Evolutionary conservation across 192 early-diverging fungal genomes (phyloP), one percentile per base, ranked within the genome.

Genomic region (Coemansia umbellata): DNA sequence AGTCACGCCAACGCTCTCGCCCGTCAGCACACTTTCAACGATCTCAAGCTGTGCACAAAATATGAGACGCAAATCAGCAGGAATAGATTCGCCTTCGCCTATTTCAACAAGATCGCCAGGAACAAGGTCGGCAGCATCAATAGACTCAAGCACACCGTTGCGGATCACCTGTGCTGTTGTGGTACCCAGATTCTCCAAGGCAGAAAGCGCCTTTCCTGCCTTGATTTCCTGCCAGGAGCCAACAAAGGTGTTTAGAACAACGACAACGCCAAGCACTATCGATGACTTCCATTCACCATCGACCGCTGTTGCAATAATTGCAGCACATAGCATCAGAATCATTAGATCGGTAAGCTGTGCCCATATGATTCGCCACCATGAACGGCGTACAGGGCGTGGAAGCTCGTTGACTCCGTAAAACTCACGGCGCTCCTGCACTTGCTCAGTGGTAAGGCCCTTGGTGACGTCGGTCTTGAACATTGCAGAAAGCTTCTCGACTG

Each of bases 161-260:
- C 93, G 84, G 69, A 87, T 86, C 41, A 86, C 89, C 45, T 81
- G 83, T 15, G 88, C 85, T 24, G 83, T 82, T 1, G 92, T 88
- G 8, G 92, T 88, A 15, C 85, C 82, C 50, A 97, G 78, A 28
- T 89, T 85, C 44, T 91, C 78, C 31, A 97, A 77, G 8, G 95
- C 90, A 27, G 94, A 92, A 77, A 97, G 80, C 5, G 95, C 91
- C 50, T 88, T 88, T 31, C 84, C 89, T n/a, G 96, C 94, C 63
- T 92, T 90, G 78, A 85, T 95, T 68, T 99, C 96, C 78, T 99
- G 96, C 18, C 84, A 81, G 37, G 94, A 90, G 17, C 96, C 96
- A 58, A 99, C 92, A 32, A 87, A 56, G 30, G 91, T 84, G 73
- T 98, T 98, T 32, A 98, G 73, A 13, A 92, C 78, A 19, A 94